Base-by-base conservation (phyloP, 345 rosid species). In the Salix arbutifolia region DNA sequence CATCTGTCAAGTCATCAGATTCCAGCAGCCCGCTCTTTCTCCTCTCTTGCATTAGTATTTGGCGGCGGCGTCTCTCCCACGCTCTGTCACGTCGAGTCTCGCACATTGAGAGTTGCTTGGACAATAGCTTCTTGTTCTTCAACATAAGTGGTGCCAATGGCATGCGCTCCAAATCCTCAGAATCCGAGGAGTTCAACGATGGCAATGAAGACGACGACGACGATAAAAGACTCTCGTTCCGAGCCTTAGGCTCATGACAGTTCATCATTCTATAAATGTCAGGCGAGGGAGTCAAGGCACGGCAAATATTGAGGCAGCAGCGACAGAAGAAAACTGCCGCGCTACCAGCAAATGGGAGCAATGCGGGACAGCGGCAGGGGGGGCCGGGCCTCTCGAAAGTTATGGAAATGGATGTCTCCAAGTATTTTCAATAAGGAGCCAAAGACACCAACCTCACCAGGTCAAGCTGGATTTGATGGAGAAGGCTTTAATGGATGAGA, bases 1-100 rank as follows among this genome's bases (percentile, higher is more conserved):
- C 98, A 70, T 93, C 98, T 0, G 98, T 93, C 81, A 96, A 84
- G 26, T 81, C 86, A 8, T 83, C 91, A 0, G 80, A 67, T 21
- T 81, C 88, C 5, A 69, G 71, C 16, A 73, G n/a, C 50, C 79
- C 61, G 37, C 69, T 81, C 74, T 69, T 79, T 67, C 83, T 78
- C 64, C 84, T 72, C 60, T 85, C 96, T 19, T 89, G 92, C 30
- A 78, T 84, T 38, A 90, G 78, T 23, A 89, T 88, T 82, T 91
- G 96, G 14, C 87, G 84, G 14, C 94, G 85, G 46, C 98, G 82
- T 86, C 81, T 91, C 87, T 95, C 97, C 99, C 99, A 95, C 5
- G 93, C 94, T 7, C 87, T 64, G 67, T 93, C 97, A 4, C 92
- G 83, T 4, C 89, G 86, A 0, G 96, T 90, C 89, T 92, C 97